Base-by-base conservation (phyloP, 2,329 filamentous ascomycete species). In the Fusarium oxysporum region DNA sequence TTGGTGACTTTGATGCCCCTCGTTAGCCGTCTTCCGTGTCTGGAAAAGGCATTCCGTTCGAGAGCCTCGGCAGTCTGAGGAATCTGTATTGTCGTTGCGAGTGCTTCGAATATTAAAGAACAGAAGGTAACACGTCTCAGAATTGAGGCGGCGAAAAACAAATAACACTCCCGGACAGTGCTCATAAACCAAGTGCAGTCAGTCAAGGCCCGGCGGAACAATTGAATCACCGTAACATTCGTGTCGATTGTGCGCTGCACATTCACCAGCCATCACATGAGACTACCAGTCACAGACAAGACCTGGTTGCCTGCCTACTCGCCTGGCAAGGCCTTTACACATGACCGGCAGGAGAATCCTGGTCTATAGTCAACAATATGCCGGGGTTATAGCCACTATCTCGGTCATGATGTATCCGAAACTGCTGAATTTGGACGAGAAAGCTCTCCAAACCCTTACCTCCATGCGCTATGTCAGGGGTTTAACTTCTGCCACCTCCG, bases 351-450 rank as follows among this genome's bases (percentile, higher is more conserved):
- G 43, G 56, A 55, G 53, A 45, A 65, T 60, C 60, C 55, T 53
- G 54, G 62, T 35, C 43, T 58, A 54, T 45, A 62, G 25, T 59
- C 65, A 62, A 50, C 67, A 67, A 67, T 65, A 53, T 69, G 64
- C 60, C 64, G 66, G 35, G 53, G 59, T 61, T 50, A n/a, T 61
- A 50, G 55, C 45, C 58, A 59, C 32, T 45, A 57, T 55, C 60
- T 51, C 65, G 63, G 50, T 33, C 68, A 60, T 64, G 66, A 75
- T 50, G 69, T 68, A 61, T 53, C 66, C 55, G 51, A 41, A 61
- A 63, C 47, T 68, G 62, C 61, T 65, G 53, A 59, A 70, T 68
- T 55, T 61, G 67, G 62, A 64, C 63, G 48, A 61, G 43, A 28
- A 54, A 56, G 35, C 54, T 62, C 44, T 53, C 50, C 54, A 50